Conservation (phyloP, 257 asterid genomes). For the Catharanthus roseus region DNA sequence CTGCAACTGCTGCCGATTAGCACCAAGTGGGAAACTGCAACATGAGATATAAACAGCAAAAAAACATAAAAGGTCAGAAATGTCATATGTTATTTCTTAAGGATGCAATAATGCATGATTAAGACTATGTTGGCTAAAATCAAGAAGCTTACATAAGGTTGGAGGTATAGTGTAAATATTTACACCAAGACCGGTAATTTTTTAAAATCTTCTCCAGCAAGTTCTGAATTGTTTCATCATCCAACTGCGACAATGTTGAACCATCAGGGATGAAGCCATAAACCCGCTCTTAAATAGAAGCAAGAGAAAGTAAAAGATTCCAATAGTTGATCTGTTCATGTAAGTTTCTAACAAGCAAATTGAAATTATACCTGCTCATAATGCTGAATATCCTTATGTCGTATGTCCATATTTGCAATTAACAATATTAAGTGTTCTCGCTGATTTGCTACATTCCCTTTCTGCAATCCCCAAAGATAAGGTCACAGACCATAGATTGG, state of each 20-base stretch:
- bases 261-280: neutral
- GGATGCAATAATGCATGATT: neutral
- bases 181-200: conserved; percentile 87
- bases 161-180: conserved; percentile 58
- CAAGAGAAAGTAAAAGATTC: neutral
- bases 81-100: neutral
- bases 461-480: conserved; percentile 48
- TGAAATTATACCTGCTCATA: conserved; percentile 46
- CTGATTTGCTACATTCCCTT: conserved; percentile 97
- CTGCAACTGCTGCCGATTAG: conserved; percentile 70
- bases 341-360: conserved; percentile 18
- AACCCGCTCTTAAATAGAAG: neutral
- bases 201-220: conserved; percentile 70
- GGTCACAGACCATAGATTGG: conserved; percentile 22
- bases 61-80: conserved; percentile 9
- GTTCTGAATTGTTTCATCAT: conserved; percentile 43
- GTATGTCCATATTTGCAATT: conserved; percentile 85
- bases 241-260: conserved; percentile 55
- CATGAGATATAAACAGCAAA: conserved; percentile 13
- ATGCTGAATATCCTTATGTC: conserved; percentile 53
- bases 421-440: conserved; percentile 94
- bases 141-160: conserved; percentile 66
- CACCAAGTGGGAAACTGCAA: conserved; percentile 54
- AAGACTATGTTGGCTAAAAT: neutral
- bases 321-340: conserved; percentile 2